phyloP scores from a whole-genome alignment of 257 asterid species.

The Solanum bulbocastanum region DNA sequence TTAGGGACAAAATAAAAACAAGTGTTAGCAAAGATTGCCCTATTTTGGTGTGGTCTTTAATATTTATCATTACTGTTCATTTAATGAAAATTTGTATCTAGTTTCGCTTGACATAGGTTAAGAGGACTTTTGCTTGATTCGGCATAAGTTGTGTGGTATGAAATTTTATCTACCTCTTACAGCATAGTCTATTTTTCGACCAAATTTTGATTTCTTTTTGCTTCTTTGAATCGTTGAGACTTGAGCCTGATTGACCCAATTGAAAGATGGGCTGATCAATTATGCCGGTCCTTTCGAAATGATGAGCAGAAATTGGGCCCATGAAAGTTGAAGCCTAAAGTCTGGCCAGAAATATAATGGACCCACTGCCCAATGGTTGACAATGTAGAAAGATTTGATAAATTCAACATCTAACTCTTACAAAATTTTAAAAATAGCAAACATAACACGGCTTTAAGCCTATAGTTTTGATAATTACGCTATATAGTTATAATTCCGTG shows the following conservation, averaged over 20 bases:
- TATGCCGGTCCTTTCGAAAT: background rate
- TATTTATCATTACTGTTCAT: no score
- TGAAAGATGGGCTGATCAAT: background rate
- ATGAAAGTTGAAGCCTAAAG: background rate
- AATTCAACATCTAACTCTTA: background rate
- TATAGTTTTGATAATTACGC: fast-evolving
- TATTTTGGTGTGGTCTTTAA: background rate
- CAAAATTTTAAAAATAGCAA: background rate
- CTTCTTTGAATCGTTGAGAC: background rate
- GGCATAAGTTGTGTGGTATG: background rate
- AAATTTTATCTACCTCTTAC: background rate
- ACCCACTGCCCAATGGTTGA: background rate
- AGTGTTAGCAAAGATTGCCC: background rate
- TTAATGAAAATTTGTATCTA: no score
- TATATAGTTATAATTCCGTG: fast-evolving
- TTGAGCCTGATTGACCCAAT: background rate
- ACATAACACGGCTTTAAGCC: no score
- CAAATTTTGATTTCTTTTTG: background rate
- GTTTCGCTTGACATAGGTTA: no score
- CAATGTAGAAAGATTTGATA: background rate
- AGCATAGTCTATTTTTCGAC: fast-evolving
- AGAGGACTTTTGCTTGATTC: no score
- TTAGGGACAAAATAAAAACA: background rate
- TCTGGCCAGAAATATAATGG: background rate
- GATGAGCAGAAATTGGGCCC: background rate